Evolutionary conservation across 257 asterid genomes (phyloP).

Genomic region (Verbena officinalis): DNA sequence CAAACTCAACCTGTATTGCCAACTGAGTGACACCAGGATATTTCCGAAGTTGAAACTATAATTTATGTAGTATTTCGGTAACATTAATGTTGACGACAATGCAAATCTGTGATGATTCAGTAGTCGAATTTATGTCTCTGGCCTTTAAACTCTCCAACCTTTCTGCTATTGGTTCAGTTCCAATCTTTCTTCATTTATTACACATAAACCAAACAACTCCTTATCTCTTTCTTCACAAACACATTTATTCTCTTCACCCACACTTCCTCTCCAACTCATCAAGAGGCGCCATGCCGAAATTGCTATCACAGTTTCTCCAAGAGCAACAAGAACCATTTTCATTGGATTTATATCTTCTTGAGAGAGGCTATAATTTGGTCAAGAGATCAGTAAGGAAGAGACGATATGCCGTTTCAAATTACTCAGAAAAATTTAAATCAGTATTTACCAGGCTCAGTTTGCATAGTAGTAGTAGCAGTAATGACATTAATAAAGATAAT

Average conservation of each 20-base stretch:
- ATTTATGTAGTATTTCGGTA: too few species aligned
- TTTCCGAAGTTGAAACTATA: too few species aligned
- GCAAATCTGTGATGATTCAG: too few species aligned
- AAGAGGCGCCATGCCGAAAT: constrained; percentile 37
- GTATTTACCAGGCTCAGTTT: constrained; percentile 38
- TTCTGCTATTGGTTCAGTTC: constrained; percentile 24
- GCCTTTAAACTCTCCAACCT: constrained; percentile 33
- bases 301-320: constrained; percentile 58
- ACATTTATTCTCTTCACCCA: constrained; percentile 28
- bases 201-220: constrained; percentile 25
- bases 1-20: too few species aligned
- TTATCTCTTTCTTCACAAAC: constrained; percentile 27
- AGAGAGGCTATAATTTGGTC: constrained; percentile 40
- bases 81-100: too few species aligned
- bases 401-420: constrained; percentile 36
- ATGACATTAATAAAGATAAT: neutral
- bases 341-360: constrained; percentile 58
- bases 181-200: constrained; percentile 36
- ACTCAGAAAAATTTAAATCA: constrained; percentile 44
- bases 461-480: neutral
- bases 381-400: constrained; percentile 43
- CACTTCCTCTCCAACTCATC: neutral
- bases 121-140: constrained; percentile 43
- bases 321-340: constrained; percentile 81
- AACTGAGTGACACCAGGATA: too few species aligned